Evolutionary conservation across 768 basidiomycete species (phyloP).

Genomic region (Phallus indusiatus): DNA sequence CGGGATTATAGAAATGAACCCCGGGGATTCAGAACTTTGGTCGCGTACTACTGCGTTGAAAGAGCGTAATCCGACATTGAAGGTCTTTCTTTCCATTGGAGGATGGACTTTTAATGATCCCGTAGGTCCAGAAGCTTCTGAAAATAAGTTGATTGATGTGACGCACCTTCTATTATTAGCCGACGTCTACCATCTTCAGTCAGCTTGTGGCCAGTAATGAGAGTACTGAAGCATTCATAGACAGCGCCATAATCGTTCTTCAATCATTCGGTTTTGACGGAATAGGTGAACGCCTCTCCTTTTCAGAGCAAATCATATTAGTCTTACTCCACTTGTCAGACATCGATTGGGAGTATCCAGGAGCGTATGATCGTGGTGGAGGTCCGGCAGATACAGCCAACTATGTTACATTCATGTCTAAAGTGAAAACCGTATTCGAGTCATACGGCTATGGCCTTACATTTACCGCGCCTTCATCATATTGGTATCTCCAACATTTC

Average conservation of each 20-base stretch:
- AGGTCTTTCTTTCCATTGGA: constrained; percentile 1
- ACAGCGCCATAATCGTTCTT: not conserved
- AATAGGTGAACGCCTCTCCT: no score
- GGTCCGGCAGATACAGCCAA: constrained; percentile 6
- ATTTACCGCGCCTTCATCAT: constrained; percentile 8
- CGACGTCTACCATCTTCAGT: not conserved
- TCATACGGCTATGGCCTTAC: constrained; percentile 6
- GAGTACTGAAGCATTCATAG: not conserved
- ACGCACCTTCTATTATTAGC: not conserved
- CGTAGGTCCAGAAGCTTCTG: not conserved
- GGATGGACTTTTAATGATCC: constrained; percentile 9
- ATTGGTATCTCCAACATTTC: constrained; percentile 11
- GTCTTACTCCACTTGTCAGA: not conserved
- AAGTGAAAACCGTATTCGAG: not conserved
- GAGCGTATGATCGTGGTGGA: constrained; percentile 6
- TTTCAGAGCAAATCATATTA: no score
- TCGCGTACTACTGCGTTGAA: constrained; percentile 3
- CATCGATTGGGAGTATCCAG: constrained; percentile 9
- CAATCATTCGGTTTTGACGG: constrained; percentile 3
- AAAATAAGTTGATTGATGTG: not conserved
- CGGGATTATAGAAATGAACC: not conserved
- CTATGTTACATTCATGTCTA: constrained; percentile 3
- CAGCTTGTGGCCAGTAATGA: not conserved
- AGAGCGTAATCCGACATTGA: not conserved
- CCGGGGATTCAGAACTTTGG: not conserved